Conservation (phyloP, 257 asterid species). For the Solanum bulbocastanum region DNA sequence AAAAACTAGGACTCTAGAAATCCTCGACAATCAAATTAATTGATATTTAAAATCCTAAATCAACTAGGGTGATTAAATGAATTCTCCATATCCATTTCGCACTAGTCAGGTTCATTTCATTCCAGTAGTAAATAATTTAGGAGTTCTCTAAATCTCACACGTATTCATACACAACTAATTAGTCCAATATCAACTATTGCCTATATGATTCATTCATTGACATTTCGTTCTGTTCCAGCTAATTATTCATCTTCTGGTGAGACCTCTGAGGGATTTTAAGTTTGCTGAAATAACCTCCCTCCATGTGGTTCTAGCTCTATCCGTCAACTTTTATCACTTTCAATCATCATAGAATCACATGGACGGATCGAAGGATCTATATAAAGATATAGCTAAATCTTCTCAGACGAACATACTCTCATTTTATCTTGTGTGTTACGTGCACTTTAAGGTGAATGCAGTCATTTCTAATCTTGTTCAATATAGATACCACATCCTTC, state of each 20-base stretch:
- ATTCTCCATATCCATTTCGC: not conserved
- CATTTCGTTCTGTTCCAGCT: not conserved
- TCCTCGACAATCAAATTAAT: not conserved
- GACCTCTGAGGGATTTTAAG: not conserved
- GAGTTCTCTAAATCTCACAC: not conserved
- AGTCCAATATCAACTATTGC: not conserved
- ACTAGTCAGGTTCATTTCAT: not conserved
- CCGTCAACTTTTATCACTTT: not conserved
- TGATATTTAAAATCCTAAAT: not conserved
- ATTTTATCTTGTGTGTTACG: not conserved
- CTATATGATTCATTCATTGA: not conserved
- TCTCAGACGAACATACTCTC: not conserved
- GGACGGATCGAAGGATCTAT: not conserved
- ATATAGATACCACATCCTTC: not conserved
- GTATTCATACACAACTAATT: not conserved
- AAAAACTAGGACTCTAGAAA: not conserved
- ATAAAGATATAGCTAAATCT: not conserved
- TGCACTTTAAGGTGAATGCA: not conserved
- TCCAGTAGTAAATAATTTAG: not conserved
- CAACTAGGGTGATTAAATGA: not conserved
- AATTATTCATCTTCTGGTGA: not conserved
- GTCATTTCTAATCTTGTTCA: not conserved
- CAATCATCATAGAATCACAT: not conserved
- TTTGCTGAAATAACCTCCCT: not conserved
- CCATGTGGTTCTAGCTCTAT: not conserved